Evolutionary conservation across 805 yeast species (phyloP).

Genomic region (Pichia nakasei): DNA sequence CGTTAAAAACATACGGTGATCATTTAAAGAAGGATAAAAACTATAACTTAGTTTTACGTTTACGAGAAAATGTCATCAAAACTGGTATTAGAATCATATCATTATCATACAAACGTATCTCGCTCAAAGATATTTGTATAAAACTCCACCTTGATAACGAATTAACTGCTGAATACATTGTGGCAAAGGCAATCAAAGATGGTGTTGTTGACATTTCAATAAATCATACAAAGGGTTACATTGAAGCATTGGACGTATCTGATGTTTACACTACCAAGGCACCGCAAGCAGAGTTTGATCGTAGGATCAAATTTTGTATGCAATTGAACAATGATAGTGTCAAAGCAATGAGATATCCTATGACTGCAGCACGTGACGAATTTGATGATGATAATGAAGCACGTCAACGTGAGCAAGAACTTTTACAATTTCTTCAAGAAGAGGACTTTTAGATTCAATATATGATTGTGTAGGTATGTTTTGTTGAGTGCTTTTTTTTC

Average conservation of each 20-base stretch:
- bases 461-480: too few relatives aligned
- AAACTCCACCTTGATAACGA: constrained; percentile 88
- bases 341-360: constrained; percentile 90
- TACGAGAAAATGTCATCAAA: constrained; percentile 94
- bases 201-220: constrained; percentile 94
- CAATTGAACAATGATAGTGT: constrained; percentile 85
- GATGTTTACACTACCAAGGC: constrained; percentile 81
- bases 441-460: constrained; percentile 38
- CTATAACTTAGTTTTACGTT: constrained; percentile 74
- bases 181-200: constrained; percentile 92
- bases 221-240: constrained; percentile 82
- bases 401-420: constrained; percentile 43
- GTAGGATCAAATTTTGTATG: constrained; percentile 88
- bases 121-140: constrained; percentile 88
- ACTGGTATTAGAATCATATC: constrained; percentile 94
- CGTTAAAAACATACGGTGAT: constrained; percentile 53
- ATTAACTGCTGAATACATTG: constrained; percentile 93
- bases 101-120: constrained; percentile 80
- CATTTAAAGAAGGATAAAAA: constrained; percentile 67
- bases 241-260: constrained; percentile 79
- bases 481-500: too few relatives aligned
- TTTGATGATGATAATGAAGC: constrained; percentile 45
- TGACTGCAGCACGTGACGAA: constrained; percentile 42
- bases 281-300: constrained; percentile 85
- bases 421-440: constrained; percentile 34